A percentile compares a stretch with the other conserved stretches of the same genome.
phyloP scores from a whole-genome alignment of 192 early-diverging fungal genomes.

The Geranomyces variabilis region DNA sequence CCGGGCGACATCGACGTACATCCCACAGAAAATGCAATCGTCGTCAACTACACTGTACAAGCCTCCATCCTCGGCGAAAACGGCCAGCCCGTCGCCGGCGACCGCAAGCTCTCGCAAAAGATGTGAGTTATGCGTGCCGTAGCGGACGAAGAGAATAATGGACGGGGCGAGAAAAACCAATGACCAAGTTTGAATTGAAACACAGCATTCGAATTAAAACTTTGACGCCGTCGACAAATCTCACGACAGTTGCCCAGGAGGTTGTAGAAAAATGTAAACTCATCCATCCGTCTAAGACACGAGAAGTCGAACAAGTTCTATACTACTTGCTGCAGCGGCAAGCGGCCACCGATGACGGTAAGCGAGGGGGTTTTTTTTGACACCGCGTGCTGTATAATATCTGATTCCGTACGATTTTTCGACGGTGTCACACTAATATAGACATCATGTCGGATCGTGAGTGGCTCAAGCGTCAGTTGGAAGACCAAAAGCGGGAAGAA shows the following conservation, averaged over 20 bases:
- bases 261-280: conserved; percentile 59
- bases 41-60: conserved; percentile 57
- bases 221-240: conserved; percentile 35
- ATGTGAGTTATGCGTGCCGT: no score
- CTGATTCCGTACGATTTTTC: background rate
- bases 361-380: background rate
- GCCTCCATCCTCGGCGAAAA: conserved; percentile 44
- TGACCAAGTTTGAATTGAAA: no score
- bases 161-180: no score
- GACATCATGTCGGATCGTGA: conserved; percentile 32
- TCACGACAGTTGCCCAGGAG: conserved; percentile 44
- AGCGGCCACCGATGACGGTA: conserved; percentile 24
- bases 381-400: no score
- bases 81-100: conserved; percentile 46
- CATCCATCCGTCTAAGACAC: conserved; percentile 45
- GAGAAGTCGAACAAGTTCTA: conserved; percentile 47
- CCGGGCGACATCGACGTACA: conserved; percentile 55
- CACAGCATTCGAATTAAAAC: conserved; percentile 46
- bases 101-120: conserved; percentile 52
- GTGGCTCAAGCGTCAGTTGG: conserved; percentile 40
- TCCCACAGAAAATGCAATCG: conserved; percentile 51
- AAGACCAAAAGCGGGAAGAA: conserved; percentile 33
- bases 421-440: background rate
- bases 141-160: no score
- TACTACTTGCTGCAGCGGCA: conserved; percentile 49